Conservation (phyloP, 352 stramenopile genomes). For the Phytophthora cryptogea region DNA sequence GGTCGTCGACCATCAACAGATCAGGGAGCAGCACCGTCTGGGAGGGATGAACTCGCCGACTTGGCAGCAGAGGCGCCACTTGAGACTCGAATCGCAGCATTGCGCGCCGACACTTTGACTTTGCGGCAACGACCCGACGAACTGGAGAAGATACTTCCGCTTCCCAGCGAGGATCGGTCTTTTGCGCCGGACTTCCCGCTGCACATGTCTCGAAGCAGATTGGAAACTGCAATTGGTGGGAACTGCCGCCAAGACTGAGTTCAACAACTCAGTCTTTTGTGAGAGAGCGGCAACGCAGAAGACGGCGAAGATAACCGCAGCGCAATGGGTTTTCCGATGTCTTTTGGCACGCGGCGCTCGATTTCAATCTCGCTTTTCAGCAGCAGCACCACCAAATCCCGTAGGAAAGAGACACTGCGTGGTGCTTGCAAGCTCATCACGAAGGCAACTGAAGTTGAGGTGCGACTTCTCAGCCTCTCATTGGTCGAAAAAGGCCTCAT, state of each 20-base stretch:
- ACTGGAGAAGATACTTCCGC: slow-evolving; percentile 23
- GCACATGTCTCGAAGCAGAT: slow-evolving; percentile 29
- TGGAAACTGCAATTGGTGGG: background rate
- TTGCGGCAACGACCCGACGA: slow-evolving; percentile 22
- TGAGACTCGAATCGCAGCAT: slow-evolving; percentile 4
- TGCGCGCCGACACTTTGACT: background rate
- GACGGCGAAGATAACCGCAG: too few species aligned
- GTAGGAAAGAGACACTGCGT: slow-evolving; percentile 17
- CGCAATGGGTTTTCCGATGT: too few species aligned
- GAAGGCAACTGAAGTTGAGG: slow-evolving; percentile 6
- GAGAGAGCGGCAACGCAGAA: too few species aligned
- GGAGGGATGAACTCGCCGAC: background rate
- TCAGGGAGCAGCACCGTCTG: background rate
- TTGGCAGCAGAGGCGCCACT: background rate
- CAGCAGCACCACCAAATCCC: slow-evolving; percentile 10
- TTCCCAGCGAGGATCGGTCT: slow-evolving; percentile 34
- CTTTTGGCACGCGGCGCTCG: background rate
- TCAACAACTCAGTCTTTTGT: background rate
- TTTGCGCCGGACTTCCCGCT: slow-evolving; percentile 26
- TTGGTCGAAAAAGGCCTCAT: slow-evolving; percentile 15
- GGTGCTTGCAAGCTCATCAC: slow-evolving; percentile 21
- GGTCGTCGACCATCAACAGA: too few species aligned
- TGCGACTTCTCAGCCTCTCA: background rate
- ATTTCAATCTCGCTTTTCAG: background rate
- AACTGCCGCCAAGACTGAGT: background rate